Percentiles rank a stretch among this genome's conserved stretches.
phyloP scores from a whole-genome alignment of 2,329 filamentous ascomycete genomes.

The Arthrinium phaeospermum region DNA sequence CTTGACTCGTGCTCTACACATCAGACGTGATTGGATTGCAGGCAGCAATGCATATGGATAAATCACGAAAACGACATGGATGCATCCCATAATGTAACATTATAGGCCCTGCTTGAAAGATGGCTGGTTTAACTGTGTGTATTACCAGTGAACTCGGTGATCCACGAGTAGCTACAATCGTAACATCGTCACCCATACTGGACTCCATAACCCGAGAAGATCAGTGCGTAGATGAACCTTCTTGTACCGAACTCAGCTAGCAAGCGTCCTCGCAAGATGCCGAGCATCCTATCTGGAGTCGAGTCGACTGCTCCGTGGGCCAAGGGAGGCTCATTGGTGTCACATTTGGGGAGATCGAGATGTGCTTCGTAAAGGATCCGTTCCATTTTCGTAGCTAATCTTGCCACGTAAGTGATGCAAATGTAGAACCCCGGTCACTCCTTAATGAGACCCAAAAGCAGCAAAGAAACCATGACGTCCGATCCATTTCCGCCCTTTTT shows the following conservation, averaged over 20 bases:
- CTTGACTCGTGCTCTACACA: neutral
- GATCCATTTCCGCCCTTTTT: constrained; percentile 35
- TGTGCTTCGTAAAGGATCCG: constrained; percentile 34
- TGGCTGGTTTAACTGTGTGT: constrained; percentile 13
- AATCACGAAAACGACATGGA: neutral
- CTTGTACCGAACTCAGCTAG: constrained; percentile 15
- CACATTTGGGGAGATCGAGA: constrained; percentile 17
- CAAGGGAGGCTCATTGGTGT: constrained; percentile 11
- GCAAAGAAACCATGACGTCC: constrained; percentile 57
- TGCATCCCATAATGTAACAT: neutral
- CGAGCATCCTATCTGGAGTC: constrained; percentile 4
- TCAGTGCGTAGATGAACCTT: constrained; percentile 7
- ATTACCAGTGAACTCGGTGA: constrained; percentile 13
- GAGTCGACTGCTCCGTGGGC: constrained; percentile 12
- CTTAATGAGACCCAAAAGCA: constrained; percentile 64
- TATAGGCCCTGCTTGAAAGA: neutral
- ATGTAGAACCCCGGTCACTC: constrained; percentile 67
- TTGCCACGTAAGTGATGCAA: constrained; percentile 63
- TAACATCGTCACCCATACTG: constrained; percentile 17
- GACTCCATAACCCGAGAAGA: constrained; percentile 16
- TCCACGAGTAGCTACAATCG: constrained; percentile 15
- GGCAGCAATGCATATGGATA: neutral
- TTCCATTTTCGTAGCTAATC: constrained; percentile 42
- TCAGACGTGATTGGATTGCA: neutral
- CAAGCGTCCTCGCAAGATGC: constrained; percentile 13